A percentile compares a stretch with the other conserved stretches of the same genome.
phyloP scores from a whole-genome alignment of 768 basidiomycete genomes.

The Kwoniella pini region DNA sequence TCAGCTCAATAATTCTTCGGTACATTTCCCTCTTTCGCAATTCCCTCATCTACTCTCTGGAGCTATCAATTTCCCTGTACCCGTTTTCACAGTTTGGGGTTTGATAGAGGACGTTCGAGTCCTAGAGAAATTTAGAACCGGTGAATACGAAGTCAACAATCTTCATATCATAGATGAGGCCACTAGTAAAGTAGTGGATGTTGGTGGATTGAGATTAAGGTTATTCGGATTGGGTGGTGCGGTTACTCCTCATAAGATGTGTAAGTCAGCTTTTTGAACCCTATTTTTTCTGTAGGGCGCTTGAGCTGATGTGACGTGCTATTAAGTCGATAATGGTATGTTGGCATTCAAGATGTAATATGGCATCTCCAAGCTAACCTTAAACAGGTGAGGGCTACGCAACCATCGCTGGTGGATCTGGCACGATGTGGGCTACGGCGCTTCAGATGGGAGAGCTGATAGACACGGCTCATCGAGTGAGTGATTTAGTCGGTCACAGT shows the following conservation, averaged over 20 bases:
- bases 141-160: slow-evolving; percentile 80
- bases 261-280: slow-evolving; percentile 34
- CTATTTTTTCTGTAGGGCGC: background rate
- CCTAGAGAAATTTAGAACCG: slow-evolving; percentile 86
- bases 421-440: slow-evolving; percentile 98
- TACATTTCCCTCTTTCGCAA: slow-evolving; percentile 78
- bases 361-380: slow-evolving; percentile 1
- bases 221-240: slow-evolving; percentile 96
- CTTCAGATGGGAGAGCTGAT: slow-evolving; percentile 97
- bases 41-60: slow-evolving; percentile 89
- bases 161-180: slow-evolving; percentile 92
- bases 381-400: slow-evolving; percentile 72
- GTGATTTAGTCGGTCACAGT: slow-evolving; percentile 10
- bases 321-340: slow-evolving; percentile 45
- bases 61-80: slow-evolving; percentile 84
- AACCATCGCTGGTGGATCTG: slow-evolving; percentile 97
- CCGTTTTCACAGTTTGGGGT: slow-evolving; percentile 95
- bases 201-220: slow-evolving; percentile 89
- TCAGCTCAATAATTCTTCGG: slow-evolving; percentile 67
- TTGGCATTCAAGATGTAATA: slow-evolving; percentile 64
- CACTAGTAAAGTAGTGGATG: slow-evolving; percentile 84
- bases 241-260: slow-evolving; percentile 80
- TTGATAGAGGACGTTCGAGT: slow-evolving; percentile 94
- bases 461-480: slow-evolving; percentile 89
- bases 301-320: slow-evolving; percentile 6